Conservation (phyloP, 352 stramenopile species). For the Phytophthora agathidicida region DNA sequence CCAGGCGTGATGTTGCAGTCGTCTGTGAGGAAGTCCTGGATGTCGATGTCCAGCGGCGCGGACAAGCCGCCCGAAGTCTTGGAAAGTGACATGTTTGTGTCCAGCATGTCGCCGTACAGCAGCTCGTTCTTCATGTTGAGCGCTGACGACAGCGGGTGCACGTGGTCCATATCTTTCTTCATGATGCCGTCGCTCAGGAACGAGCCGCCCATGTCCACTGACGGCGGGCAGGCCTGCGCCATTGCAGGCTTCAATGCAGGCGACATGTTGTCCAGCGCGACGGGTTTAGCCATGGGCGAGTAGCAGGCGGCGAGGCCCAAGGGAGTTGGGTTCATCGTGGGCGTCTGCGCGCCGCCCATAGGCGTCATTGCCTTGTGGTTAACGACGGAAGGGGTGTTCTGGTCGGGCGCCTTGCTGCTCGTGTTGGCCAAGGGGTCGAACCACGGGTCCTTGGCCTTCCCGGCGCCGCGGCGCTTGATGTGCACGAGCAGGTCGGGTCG, state of each 20-base stretch:
- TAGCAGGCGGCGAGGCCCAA: constrained; percentile 62
- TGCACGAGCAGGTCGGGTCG: constrained; percentile 80
- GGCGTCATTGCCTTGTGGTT: constrained; percentile 4
- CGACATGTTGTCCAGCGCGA: constrained; percentile 87
- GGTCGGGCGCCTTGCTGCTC: constrained; percentile 23
- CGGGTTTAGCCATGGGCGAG: constrained; percentile 80
- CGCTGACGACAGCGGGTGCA: constrained; percentile 41
- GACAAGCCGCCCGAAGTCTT: constrained; percentile 28
- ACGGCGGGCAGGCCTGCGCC: constrained; percentile 48
- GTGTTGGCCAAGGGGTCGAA: constrained; percentile 71
- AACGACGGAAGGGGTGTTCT: not conserved
- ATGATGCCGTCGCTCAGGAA: constrained; percentile 45
- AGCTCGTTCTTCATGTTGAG: constrained; percentile 60
- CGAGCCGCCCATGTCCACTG: constrained; percentile 61
- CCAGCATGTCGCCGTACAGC: constrained; percentile 41
- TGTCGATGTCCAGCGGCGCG: constrained; percentile 66
- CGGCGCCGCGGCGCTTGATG: constrained; percentile 84
- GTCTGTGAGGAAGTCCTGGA: constrained; percentile 81
- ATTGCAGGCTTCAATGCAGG: constrained; percentile 79
- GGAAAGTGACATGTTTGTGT: constrained; percentile 35
- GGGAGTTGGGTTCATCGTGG: constrained; percentile 28
- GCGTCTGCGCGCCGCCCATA: constrained; percentile 24
- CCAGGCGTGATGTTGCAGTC: constrained; percentile 74
- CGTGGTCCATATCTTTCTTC: constrained; percentile 46
- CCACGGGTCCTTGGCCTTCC: constrained; percentile 87